phyloP scores from a whole-genome alignment of 2,329 filamentous ascomycete species.

The Tolypocladium sp. region DNA sequence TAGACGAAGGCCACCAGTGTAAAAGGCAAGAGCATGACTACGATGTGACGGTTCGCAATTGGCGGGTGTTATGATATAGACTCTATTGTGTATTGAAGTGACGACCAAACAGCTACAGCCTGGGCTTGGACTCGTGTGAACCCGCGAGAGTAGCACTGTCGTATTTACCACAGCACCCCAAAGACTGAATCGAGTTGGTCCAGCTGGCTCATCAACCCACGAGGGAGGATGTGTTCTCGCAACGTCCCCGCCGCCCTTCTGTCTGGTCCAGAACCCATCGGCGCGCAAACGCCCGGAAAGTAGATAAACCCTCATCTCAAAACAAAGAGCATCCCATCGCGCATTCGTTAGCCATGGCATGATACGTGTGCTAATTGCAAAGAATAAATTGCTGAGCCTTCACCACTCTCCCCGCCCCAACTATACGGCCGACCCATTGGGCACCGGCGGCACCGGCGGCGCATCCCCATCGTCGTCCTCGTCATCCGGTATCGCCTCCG shows the following conservation, averaged over 20 bases:
- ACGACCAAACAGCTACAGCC: background rate
- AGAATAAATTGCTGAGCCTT: background rate
- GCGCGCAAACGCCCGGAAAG: background rate
- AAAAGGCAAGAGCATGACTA: background rate
- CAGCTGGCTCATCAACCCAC: background rate
- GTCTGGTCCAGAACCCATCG: background rate
- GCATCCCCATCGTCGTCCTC: slow-evolving; percentile 30
- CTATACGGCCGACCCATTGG: slow-evolving; percentile 22
- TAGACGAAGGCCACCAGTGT: background rate
- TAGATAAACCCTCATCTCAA: background rate
- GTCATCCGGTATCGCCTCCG: slow-evolving; percentile 55
- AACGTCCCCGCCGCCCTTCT: background rate
- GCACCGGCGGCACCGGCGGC: slow-evolving; percentile 35
- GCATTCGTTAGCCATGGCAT: background rate
- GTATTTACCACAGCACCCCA: background rate
- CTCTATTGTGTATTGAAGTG: background rate
- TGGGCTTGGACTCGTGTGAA: background rate
- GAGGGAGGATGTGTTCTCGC: background rate
- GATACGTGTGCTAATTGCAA: background rate
- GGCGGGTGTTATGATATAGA: background rate
- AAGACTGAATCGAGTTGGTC: background rate
- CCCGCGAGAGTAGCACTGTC: background rate
- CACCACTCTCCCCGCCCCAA: background rate
- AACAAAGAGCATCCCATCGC: slow-evolving; percentile 7
- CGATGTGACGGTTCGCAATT: background rate